phyloP scores from a whole-genome alignment of 129 eudicot genomes.

The Lactuca sativa region DNA sequence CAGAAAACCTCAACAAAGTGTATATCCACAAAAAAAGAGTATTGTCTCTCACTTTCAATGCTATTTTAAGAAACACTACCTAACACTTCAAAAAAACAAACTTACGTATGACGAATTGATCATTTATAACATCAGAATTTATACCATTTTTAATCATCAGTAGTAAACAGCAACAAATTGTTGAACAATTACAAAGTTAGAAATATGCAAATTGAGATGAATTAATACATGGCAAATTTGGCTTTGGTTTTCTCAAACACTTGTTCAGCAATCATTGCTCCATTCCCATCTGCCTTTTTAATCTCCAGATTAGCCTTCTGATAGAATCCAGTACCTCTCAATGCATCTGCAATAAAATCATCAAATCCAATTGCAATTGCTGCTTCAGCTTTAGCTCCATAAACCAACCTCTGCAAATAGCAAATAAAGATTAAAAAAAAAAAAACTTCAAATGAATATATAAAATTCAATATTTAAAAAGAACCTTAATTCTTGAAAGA shows the following conservation, averaged over 20 bases:
- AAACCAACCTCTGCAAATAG: constrained; percentile 66
- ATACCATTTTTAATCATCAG: constrained; percentile 14
- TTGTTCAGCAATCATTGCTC: constrained; percentile 71
- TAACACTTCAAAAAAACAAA: too few relatives aligned
- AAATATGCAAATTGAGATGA: neutral
- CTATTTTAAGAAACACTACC: too few relatives aligned
- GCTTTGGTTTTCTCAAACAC: constrained; percentile 87
- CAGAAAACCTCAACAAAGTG: too few relatives aligned
- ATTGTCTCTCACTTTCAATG: too few relatives aligned
- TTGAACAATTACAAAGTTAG: constrained; percentile 27
- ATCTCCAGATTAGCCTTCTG: constrained; percentile 81
- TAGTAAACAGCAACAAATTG: constrained; percentile 24
- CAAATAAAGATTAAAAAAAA: neutral
- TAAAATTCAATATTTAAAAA: neutral
- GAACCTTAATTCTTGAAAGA: constrained; percentile 77
- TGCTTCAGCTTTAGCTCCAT: constrained; percentile 93
- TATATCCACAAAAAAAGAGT: too few relatives aligned
- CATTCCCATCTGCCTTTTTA: constrained; percentile 75
- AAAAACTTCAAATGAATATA: neutral
- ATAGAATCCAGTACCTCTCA: constrained; percentile 76
- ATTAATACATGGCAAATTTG: constrained; percentile 44
- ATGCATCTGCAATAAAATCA: constrained; percentile 82
- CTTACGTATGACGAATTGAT: too few relatives aligned
- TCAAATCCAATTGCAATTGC: constrained; percentile 89
- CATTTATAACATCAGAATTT: constrained; percentile 7